Evolutionary conservation across 768 basidiomycete genomes (phyloP).

Genomic region (Wakefieldia striispora): DNA sequence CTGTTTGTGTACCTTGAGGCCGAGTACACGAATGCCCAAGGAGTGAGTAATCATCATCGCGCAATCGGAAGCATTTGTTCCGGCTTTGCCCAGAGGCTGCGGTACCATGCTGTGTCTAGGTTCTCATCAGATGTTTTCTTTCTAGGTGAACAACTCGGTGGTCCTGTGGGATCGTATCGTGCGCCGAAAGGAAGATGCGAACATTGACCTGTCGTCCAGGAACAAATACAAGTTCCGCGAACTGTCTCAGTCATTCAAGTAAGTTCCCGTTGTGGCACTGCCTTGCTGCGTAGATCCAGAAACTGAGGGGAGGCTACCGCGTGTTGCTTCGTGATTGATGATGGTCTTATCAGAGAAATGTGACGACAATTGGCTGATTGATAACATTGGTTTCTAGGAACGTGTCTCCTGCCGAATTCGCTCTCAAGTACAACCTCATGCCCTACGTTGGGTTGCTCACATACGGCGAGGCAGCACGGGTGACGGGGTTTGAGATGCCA

Average conservation of each 20-base stretch:
- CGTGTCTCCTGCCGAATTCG: slow-evolving; percentile 62
- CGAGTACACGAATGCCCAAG: slow-evolving; percentile 71
- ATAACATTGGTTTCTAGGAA: slow-evolving; percentile 43
- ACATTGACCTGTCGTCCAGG: slow-evolving; percentile 47
- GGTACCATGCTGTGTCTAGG: slow-evolving; percentile 3
- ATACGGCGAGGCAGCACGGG: slow-evolving; percentile 68
- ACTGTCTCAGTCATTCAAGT: slow-evolving; percentile 72
- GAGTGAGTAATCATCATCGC: slow-evolving; percentile 48
- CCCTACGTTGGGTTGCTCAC: slow-evolving; percentile 81
- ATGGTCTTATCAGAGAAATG: slow-evolving; percentile 12
- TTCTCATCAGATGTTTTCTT: slow-evolving; percentile 13
- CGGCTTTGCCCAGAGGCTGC: slow-evolving; percentile 22
- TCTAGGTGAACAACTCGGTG: slow-evolving; percentile 67
- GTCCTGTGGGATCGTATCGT: slow-evolving; percentile 94
- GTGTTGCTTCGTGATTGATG: slow-evolving; percentile 15
- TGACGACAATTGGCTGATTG: neutral
- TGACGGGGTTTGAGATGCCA: slow-evolving; percentile 37
- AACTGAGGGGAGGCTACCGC: slow-evolving; percentile 13
- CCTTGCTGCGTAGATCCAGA: neutral
- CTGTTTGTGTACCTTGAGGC: slow-evolving; percentile 84
- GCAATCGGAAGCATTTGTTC: slow-evolving; percentile 2
- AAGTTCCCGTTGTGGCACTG: slow-evolving; percentile 30
- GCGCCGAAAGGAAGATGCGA: slow-evolving; percentile 72
- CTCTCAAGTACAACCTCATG: slow-evolving; percentile 87
- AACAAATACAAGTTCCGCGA: slow-evolving; percentile 88